Evolutionary conservation across 2,329 filamentous ascomycete genomes (phyloP).

Genomic region (Trichoderma gracile): DNA sequence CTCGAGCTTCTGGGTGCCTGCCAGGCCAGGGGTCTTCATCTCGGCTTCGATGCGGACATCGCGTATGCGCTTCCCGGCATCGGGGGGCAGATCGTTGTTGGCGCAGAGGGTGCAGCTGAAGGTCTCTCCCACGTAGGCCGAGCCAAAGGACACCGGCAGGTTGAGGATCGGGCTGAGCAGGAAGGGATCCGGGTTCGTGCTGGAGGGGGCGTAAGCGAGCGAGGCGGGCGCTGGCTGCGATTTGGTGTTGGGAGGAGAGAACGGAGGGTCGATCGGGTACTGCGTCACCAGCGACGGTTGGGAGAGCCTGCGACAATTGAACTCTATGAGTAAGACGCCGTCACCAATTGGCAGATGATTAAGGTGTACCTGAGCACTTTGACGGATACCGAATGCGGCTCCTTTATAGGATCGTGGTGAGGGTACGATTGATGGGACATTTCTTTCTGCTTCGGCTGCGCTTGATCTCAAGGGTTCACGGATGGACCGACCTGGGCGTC

Average conservation of each 20-base stretch:
- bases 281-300: slow-evolving; percentile 75
- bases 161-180: slow-evolving; percentile 69
- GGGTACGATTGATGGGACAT: slow-evolving; percentile 63
- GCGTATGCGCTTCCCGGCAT: slow-evolving; percentile 56
- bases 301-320: slow-evolving; percentile 63
- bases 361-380: slow-evolving; percentile 67
- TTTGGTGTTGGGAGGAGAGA: slow-evolving; percentile 43
- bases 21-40: slow-evolving; percentile 81
- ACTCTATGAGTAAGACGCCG: background rate
- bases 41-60: slow-evolving; percentile 84
- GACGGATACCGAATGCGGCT: slow-evolving; percentile 75
- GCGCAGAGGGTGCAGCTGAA: slow-evolving; percentile 94
- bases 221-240: slow-evolving; percentile 61
- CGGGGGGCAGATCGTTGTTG: slow-evolving; percentile 70
- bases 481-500: background rate
- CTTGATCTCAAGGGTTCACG: background rate
- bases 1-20: slow-evolving; percentile 62
- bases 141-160: slow-evolving; percentile 87
- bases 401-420: slow-evolving; percentile 62
- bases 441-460: slow-evolving; percentile 20
- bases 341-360: background rate
- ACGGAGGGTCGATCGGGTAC: slow-evolving; percentile 58
- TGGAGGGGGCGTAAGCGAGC: slow-evolving; percentile 61
- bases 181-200: slow-evolving; percentile 56
- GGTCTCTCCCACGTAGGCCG: slow-evolving; percentile 91